Evolutionary conservation across 306 rosid genomes (phyloP), one percentile per base, ranked within the genome.

Genomic region (Acacia melanoxylon): DNA sequence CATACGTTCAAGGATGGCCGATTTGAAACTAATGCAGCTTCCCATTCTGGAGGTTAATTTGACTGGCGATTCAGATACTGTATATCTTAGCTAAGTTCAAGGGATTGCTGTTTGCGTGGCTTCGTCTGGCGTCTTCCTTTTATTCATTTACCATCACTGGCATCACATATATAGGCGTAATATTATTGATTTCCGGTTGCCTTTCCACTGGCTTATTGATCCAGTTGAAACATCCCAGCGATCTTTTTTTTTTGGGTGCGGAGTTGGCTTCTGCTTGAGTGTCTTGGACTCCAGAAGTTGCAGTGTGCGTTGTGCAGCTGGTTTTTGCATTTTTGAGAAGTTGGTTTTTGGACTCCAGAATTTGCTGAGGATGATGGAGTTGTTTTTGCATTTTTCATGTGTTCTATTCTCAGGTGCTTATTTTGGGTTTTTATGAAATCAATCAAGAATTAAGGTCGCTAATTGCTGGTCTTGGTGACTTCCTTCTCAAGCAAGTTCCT

Each of bases 41-140:
- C 98, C 79, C 99, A 95, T 90, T 95, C 99, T 13, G 99, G 98
- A 80, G 99, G 96, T 80, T 95, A 87, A 95, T 62, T 79, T 82
- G 86, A 77, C 74, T 65, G 78, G 80, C 85, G 65, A 46, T 86
- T 81, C 42, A 62, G 71, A 82, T 76, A 46, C 77, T 54, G 66
- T 79, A 44, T 52, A 72, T 83, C 13, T 81, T 84, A 62, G 17
- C 40, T 35, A 68, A 63, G 77, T 78, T 82, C 75, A 77, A 86
- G 83, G 88, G 86, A 79, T 82, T 71, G 76, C 85, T 76, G 81
- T 42, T 54, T 85, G 81, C 48, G 83, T 76, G 86, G 84, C 78
- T 86, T 84, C 86, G 63, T 81, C 77, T 85, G 33, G 80, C 52
- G 75, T 76, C 51, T 82, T 86, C 80, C 78, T 81, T 83, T 78